Evolutionary conservation across 192 early-diverging fungal species (phyloP), one percentile per base, ranked within the genome.

Genomic region (Entomortierella beljakovae): DNA sequence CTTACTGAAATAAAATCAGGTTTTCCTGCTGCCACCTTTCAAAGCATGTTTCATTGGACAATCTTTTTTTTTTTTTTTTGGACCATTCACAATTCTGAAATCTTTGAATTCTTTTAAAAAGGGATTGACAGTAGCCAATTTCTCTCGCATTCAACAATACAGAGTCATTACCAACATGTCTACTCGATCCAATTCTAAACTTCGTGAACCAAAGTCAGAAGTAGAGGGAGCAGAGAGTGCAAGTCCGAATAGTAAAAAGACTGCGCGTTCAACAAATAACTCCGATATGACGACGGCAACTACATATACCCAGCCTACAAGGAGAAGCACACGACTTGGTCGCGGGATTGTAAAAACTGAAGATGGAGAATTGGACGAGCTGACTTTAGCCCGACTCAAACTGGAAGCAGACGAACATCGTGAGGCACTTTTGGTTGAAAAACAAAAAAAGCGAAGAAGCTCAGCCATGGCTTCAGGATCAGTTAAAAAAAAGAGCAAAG

Each of bases 301-400:
- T 13, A 15, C 50, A 23, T 15, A 29, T 4, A 7, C 31, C 6
- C 2, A 6, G 7, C 18, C 29, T 33, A 3, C 29, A 4, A 8
- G 7, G 6, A 56, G 63, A 34, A 13, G 28, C 22, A 48, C 65
- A n/a, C 28, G 57, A 6, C 38, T 34, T 15, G 16, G 57, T 7
- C 60, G 62, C 4, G 32, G 35, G 33, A 70, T 79, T 31, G 62
- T 79, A 54, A 79, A 79, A 33, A 69, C 52, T 20, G 75, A 79
- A 43, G 75, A 79, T 35, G 75, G 68, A 7, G 67, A 65, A 11
- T 62, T 56, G 22, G 62, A 70, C 28, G 75, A 69, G 11, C 20
- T 31, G 9, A 79, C 75, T 1, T 34, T 79, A 38, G 57, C 50
- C 7, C 67, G 75, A 7, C 56, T 79, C 0, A 69, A 59, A 25